Conservation (phyloP, 768 basidiomycete species). For the Tricholoma furcatifolium region DNA sequence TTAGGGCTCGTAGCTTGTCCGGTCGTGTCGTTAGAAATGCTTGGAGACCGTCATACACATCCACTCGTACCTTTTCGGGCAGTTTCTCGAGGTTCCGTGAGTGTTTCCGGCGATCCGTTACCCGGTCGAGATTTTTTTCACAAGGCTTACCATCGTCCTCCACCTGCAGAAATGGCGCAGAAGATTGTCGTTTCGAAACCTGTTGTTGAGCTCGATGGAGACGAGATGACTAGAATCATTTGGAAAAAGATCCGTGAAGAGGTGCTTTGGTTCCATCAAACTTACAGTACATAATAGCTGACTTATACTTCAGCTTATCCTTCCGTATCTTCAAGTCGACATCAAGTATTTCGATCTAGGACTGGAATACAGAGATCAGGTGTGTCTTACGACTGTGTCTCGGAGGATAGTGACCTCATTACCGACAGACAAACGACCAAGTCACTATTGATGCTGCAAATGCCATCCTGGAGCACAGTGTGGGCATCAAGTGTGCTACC, state of each 20-base stretch:
- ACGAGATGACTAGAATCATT: slow-evolving; percentile 99
- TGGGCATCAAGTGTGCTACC: slow-evolving; percentile 99
- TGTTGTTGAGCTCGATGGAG: slow-evolving; percentile 93
- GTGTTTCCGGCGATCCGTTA: slow-evolving; percentile 12
- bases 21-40: slow-evolving; percentile 11
- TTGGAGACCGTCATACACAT: slow-evolving; percentile 11
- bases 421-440: slow-evolving; percentile 80
- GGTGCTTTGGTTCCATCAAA: slow-evolving; percentile 46
- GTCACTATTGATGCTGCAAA: slow-evolving; percentile 93
- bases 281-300: neutral
- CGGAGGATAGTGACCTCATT: neutral
- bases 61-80: slow-evolving; percentile 18
- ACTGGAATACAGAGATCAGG: slow-evolving; percentile 87
- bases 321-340: slow-evolving; percentile 92
- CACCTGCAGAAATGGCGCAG: slow-evolving; percentile 29
- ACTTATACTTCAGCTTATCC: slow-evolving; percentile 68
- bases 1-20: slow-evolving; percentile 13
- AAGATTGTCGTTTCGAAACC: slow-evolving; percentile 87
- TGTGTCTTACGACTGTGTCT: slow-evolving; percentile 27
- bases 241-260: slow-evolving; percentile 98
- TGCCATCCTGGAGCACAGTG: slow-evolving; percentile 91
- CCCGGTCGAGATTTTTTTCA: neutral
- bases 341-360: slow-evolving; percentile 99
- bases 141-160: slow-evolving; percentile 1
- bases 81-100: slow-evolving; percentile 19